These are phyloP conservation scores for Rhodotorula sp. DNA, from an alignment of 1,284 basidiomycete species.

Conservation along the genomic window DNA sequence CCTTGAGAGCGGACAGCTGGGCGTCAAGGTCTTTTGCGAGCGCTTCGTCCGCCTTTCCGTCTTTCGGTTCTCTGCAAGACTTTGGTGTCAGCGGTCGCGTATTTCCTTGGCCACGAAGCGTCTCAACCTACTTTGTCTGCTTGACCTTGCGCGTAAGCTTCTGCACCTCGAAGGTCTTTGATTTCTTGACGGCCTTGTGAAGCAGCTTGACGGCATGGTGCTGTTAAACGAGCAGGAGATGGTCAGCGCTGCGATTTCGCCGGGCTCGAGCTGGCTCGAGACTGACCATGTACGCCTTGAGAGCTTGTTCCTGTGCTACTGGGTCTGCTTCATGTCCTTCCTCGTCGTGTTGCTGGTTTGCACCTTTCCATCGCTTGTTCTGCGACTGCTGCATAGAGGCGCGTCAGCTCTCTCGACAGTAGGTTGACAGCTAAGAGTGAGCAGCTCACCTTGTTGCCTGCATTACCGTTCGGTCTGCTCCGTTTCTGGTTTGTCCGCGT, in stretches of 20 bases:
- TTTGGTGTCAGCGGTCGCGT: background rate
- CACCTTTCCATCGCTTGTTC: conserved; percentile 1
- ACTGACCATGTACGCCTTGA: conserved; percentile 18
- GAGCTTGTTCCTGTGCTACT: background rate
- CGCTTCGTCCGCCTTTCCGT: conserved; percentile 49
- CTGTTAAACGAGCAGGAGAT: conserved; percentile 48
- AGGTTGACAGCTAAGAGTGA: too few relatives aligned
- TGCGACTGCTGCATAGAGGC: background rate
- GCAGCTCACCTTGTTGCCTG: background rate
- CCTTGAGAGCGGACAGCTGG: conserved; percentile 69
- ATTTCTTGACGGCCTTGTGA: conserved; percentile 71
- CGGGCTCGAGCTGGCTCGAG: fast-evolving
- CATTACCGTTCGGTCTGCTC: background rate
- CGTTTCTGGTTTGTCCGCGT: background rate
- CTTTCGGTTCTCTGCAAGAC: conserved; percentile 48
- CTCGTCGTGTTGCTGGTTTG: background rate
- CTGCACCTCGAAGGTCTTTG: conserved; percentile 76
- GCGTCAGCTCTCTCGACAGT: background rate
- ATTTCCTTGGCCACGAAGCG: too few relatives aligned
- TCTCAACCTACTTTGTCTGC: conserved; percentile 58
- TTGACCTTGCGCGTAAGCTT: conserved; percentile 80
- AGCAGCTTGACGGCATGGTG: conserved; percentile 68
- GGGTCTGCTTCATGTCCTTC: background rate
- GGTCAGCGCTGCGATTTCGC: background rate
- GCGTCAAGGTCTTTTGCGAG: conserved; percentile 59